phyloP scores from a whole-genome alignment of 2,329 filamentous ascomycete genomes.

The Botrytis deweyae region DNA sequence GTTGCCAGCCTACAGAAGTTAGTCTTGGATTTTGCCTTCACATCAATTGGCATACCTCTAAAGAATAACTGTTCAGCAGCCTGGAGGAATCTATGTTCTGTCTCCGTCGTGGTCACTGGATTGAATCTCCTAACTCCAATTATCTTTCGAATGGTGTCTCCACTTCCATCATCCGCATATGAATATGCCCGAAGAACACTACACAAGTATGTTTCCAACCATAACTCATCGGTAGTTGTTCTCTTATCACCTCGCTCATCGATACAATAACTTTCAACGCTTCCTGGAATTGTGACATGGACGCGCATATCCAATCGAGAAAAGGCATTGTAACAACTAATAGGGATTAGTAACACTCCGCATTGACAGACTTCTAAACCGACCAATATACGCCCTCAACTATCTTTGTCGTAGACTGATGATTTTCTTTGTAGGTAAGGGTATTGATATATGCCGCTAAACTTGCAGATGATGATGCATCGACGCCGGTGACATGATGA shows the following conservation, averaged over 20 bases:
- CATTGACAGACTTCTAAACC: conserved; percentile 30
- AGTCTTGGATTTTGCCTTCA: conserved; percentile 20
- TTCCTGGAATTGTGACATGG: conserved; percentile 94
- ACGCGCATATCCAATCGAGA: conserved; percentile 98
- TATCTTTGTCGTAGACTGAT: conserved; percentile 77
- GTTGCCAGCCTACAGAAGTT: conserved; percentile 70
- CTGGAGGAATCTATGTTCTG: conserved; percentile 92
- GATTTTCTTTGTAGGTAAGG: conserved; percentile 83
- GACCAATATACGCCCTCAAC: conserved; percentile 94
- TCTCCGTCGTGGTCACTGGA: conserved; percentile 96
- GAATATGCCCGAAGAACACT: conserved; percentile 92
- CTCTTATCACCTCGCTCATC: conserved; percentile 95
- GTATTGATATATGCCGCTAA: conserved; percentile 98
- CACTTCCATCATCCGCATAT: conserved; percentile 93
- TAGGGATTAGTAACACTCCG: conserved; percentile 36
- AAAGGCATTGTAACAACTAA: conserved; percentile 95
- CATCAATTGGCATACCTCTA: conserved; percentile 56
- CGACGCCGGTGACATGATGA: conserved; percentile 95
- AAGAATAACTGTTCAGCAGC: conserved; percentile 96
- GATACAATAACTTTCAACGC: conserved; percentile 94
- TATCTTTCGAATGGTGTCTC: conserved; percentile 93
- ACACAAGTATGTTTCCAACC: conserved; percentile 97
- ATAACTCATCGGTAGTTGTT: conserved; percentile 88
- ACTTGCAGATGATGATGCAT: conserved; percentile 96
- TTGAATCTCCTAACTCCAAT: conserved; percentile 97